These are phyloP conservation scores for Eimeria brunetti DNA, from an alignment of 169 alveolate genomes.

Conservation along the genomic window DNA sequence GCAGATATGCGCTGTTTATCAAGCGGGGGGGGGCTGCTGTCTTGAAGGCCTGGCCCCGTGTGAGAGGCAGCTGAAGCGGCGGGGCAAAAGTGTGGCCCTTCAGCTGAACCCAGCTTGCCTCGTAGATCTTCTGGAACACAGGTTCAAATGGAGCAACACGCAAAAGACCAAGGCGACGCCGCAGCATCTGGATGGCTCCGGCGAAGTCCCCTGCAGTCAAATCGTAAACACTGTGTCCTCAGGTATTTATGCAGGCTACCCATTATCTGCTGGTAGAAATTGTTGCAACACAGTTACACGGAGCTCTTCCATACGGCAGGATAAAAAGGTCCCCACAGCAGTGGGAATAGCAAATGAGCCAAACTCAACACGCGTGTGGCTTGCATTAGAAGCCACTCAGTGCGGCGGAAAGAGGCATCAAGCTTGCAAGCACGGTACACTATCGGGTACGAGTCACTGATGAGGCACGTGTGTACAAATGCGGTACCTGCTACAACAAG, in stretches of 20 bases:
- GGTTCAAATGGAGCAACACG: conserved; percentile 79
- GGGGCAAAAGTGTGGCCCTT: conserved; percentile 73
- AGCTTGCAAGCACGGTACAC: neutral
- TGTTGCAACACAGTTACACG: neutral
- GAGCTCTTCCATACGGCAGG: neutral
- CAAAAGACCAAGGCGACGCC: conserved; percentile 80
- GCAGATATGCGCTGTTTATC: conserved; percentile 6
- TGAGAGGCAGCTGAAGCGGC: conserved; percentile 55
- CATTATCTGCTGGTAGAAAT: neutral
- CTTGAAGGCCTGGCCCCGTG: conserved; percentile 52
- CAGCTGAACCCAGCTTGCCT: conserved; percentile 62
- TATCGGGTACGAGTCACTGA: too few species aligned
- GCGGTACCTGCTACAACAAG: conserved; percentile 73
- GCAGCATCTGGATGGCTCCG: conserved; percentile 76
- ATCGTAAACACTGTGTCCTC: neutral
- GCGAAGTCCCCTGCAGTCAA: conserved; percentile 76
- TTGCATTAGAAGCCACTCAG: neutral
- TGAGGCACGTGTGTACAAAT: too few species aligned
- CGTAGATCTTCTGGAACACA: conserved; percentile 61
- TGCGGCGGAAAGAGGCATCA: neutral
- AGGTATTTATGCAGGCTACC: neutral
- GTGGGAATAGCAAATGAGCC: neutral
- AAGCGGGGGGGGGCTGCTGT: conserved; percentile 67
- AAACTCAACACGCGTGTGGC: neutral
- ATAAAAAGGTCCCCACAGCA: neutral